Base-by-base conservation (phyloP, 108 stramenopile genomes). In the Fragilaria radians region DNA sequence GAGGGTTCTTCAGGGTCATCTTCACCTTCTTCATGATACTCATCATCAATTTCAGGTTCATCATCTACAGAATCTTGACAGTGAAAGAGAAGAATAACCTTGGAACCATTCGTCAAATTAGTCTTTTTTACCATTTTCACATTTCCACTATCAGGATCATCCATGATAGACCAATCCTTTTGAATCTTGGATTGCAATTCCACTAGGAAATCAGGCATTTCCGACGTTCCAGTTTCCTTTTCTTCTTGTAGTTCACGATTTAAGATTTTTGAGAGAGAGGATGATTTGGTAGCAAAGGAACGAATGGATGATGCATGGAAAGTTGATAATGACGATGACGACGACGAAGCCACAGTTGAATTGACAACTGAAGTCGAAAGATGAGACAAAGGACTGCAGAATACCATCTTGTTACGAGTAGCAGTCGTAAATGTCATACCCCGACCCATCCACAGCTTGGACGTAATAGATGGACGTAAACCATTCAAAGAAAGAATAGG, bases 61-160 rank as follows among this genome's bases (percentile, higher is more conserved):
- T 66, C 57, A 24, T 76, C 74, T 22, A 86, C 76, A 1, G 82
- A 70, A 54, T 91, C 86, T 57, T 91, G 89, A 59, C 86, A 88
- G 59, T 91, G 89, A 65, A 91, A 88, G 2, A 66, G 66, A 28
- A 91, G 48, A 21, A 71, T 73, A 54, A 91, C 78, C 57, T 85
- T 87, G 48, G 57, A 60, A 57, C 61, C 45, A 46, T 68, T 52
- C 11, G 65, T 53, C 1, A 73, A 63, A 1, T 50, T 52, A n/a
- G n/a, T n/a, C n/a, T n/a, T n/a, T n/a, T n/a, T n/a, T n/a, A n/a
- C n/a, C 1, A 68, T 70, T 1, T 64, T 70, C 23, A 11, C 55
- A 31, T 25, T 36, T n/a, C 68, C 76, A 70, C 63, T 70, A 0
- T 58, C 72, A 0, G 54, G 18, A 0, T 72, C 72, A 30, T 77